Evolutionary conservation across 2,329 filamentous ascomycete genomes (phyloP), one percentile per base, ranked within the genome.

Genomic region (Nemania sp.): DNA sequence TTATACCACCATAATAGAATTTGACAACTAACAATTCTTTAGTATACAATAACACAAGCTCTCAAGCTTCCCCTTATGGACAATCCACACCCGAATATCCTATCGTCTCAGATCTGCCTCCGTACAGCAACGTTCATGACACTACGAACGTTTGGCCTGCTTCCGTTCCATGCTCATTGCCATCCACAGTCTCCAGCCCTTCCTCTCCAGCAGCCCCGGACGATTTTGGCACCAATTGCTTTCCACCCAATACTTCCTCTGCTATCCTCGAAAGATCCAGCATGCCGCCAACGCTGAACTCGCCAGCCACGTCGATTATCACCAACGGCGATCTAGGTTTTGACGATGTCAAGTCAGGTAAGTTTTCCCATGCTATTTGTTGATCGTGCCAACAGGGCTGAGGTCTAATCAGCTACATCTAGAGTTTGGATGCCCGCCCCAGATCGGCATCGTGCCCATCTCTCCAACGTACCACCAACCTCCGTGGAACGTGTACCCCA

Each of bases 101-200:
- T 49, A 66, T 72, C 24, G 64, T 77, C 50, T 69, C 75, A 47
- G 74, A 76, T 60, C 76, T 72, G 39, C 62, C 69, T 14, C 71
- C 75, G 34, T 76, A 75, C 59, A 66, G 69, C 48, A 69, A 64
- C 47, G 68, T 74, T 30, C 69, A 75, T 43, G 77, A 75, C 65
- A 72, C 71, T 44, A 73, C 73, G 57, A 77, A 79, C 56, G 67
- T 73, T 20, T 81, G 78, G 78, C 70, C 76, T 11, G 67, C 73
- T 39, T 69, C 71, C 12, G 69, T 79, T 6, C 69, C 76, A 20
- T 73, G 73, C 47, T 72, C 76, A 31, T 68, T 79, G 17, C 69
- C 76, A 14, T 79, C 78, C 43, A 78, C 73, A 44, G 77, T 77
- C 9, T 80, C 79, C 17, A 81, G 78, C 64, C 79, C 79, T 15